These are phyloP conservation scores for Raphanus raphanistrum DNA, from an alignment of 345 rosid genomes.

Conservation along the genomic window DNA sequence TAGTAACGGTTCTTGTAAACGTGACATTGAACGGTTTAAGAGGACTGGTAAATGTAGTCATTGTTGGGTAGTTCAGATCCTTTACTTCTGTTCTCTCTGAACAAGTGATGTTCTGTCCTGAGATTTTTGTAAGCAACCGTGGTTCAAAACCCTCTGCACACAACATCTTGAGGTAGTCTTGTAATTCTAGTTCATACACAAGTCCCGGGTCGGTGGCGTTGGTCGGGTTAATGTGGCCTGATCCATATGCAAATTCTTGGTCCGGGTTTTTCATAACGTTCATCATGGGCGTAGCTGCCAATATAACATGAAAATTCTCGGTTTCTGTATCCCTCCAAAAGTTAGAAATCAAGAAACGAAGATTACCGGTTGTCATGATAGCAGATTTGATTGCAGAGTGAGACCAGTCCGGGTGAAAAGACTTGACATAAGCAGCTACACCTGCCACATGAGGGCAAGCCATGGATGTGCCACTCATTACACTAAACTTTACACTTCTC, in stretches of 20 bases:
- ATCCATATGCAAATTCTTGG: slow-evolving; percentile 30
- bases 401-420: slow-evolving; percentile 50
- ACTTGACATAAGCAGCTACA: slow-evolving; percentile 44
- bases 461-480: slow-evolving; percentile 49
- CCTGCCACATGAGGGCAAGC: slow-evolving; percentile 51
- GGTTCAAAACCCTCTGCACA: slow-evolving; percentile 24
- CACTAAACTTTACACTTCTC: slow-evolving; percentile 30
- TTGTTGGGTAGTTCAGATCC: slow-evolving; percentile 47
- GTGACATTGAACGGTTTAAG: slow-evolving; percentile 18
- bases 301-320: background rate
- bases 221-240: slow-evolving; percentile 34
- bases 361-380: slow-evolving; percentile 45
- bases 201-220: slow-evolving; percentile 38
- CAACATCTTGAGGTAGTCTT: slow-evolving; percentile 33
- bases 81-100: slow-evolving; percentile 18
- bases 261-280: slow-evolving; percentile 27
- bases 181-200: slow-evolving; percentile 25
- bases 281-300: slow-evolving; percentile 30
- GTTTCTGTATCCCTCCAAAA: background rate
- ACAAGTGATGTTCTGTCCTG: slow-evolving; percentile 26
- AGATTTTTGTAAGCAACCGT: slow-evolving; percentile 17
- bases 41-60: slow-evolving; percentile 11
- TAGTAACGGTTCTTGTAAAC: slow-evolving; percentile 44
- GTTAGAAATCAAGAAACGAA: background rate
- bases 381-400: slow-evolving; percentile 47